These are phyloP conservation scores for Gentiana dahurica DNA, from an alignment of 257 asterid genomes.

Conservation along the genomic window DNA sequence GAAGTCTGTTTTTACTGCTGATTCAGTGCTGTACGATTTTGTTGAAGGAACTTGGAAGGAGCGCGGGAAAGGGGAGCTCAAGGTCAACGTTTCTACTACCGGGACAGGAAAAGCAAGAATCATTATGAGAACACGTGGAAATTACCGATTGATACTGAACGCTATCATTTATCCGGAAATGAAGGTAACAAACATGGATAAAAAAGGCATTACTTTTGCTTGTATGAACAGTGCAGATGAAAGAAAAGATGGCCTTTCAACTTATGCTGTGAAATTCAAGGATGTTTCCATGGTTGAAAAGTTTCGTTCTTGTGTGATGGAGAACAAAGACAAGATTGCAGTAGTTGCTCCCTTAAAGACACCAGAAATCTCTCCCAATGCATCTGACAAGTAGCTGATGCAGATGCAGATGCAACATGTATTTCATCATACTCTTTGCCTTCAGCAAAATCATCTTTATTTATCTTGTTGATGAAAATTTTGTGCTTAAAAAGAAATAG, in stretches of 20 bases:
- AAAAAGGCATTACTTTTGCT: conserved; percentile 83
- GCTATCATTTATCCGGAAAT: conserved; percentile 83
- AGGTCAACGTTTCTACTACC: conserved; percentile 40
- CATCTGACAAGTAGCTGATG: conserved; percentile 25
- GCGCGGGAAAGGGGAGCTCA: conserved; percentile 89
- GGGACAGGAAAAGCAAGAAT: conserved; percentile 9
- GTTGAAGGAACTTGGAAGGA: conserved; percentile 77
- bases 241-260: conserved; percentile 60
- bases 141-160: conserved; percentile 73
- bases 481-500: no score
- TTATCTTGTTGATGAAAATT: no score
- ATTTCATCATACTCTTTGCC: no score
- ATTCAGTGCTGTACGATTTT: conserved; percentile 60
- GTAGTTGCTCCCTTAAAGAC: conserved; percentile 26
- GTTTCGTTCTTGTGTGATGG: conserved; percentile 47
- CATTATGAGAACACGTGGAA: conserved; percentile 12
- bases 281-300: conserved; percentile 58
- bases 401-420: no score
- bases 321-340: conserved; percentile 29
- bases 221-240: conserved; percentile 70
- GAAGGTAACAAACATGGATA: conserved; percentile 87
- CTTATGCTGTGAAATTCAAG: conserved; percentile 79
- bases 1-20: conserved; percentile 52
- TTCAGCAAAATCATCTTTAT: no score
- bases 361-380: conserved; percentile 76